Base-by-base conservation (phyloP, 768 basidiomycete genomes). In the Pleurotus giganteus region DNA sequence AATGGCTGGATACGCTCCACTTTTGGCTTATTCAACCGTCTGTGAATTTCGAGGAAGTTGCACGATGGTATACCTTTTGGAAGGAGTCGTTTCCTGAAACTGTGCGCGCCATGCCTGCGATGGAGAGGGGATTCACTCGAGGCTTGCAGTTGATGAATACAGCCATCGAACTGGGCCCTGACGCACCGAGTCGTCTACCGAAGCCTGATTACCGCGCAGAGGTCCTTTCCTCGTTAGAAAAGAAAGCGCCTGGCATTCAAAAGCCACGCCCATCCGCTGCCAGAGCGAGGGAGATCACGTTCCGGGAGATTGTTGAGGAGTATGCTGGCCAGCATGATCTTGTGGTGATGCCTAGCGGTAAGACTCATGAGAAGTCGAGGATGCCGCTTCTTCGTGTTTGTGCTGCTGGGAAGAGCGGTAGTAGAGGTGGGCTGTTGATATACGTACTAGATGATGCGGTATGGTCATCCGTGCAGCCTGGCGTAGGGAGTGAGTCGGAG, bases 361-460 rank as follows among this genome's bases (percentile, higher is more conserved):
- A 83, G 46, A 88, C 85, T 12, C 92, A 98, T 63, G 88, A 88
- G 61, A 77, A 73, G 43, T 93, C 94, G 15, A 83, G 95, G 53
- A 90, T 95, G 86, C 93, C 93, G 5, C 68, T 98, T 47, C 98
- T 86, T 76, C 83, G 88, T 47, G 85, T 98, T 11, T 90, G 91
- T 54, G 83, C 82, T 12, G 91, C 92, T 67, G 94, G 93, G 9
- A 50, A 37, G 34, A 36, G 49, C 13, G 49, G 49, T 6, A 27
- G 27, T 9, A 88, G 85, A 63, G 89, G 91, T 7, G 96, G 96
- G 0, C 65, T 98, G 39, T 74, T 93, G 61, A 86, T 97, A 21
- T 99, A 96, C 71, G 81, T 98, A 39, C 74, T 85, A 60, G 94
- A 97, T 62, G 94, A 97, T 71, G 95, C 94, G 0, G 91, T 98